phyloP scores from a whole-genome alignment of 2,329 filamentous ascomycete species.

The Pezicula carpinea region DNA sequence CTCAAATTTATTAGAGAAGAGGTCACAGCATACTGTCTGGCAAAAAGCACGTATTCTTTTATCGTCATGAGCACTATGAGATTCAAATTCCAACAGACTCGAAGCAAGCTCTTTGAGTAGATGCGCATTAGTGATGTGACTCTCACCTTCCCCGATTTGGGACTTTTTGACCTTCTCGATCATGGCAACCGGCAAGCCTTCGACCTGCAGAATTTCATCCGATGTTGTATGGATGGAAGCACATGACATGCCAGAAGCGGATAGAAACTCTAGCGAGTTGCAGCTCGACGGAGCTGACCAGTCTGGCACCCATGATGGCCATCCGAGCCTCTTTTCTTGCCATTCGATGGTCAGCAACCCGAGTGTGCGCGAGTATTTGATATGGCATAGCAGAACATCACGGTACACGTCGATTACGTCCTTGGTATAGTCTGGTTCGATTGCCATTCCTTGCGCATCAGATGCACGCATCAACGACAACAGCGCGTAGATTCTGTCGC shows the following conservation, averaged over 20 bases:
- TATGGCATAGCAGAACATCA: not conserved
- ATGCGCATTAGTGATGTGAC: too few relatives aligned
- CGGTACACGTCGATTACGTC: constrained; percentile 3
- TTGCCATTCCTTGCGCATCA: not conserved
- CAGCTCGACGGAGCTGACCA: not conserved
- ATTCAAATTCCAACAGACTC: too few relatives aligned
- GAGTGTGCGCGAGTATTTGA: not conserved
- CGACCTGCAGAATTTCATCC: too few relatives aligned
- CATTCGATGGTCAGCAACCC: not conserved
- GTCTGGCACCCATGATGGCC: constrained; percentile 1
- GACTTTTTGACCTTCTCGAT: too few relatives aligned
- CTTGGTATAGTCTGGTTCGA: constrained; percentile 6
- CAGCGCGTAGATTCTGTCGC: constrained; percentile 7
- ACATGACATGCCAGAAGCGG: not conserved
- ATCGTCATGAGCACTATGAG: too few relatives aligned
- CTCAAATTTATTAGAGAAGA: too few relatives aligned
- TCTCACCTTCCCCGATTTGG: too few relatives aligned
- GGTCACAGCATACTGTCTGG: too few relatives aligned
- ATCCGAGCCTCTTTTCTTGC: not conserved
- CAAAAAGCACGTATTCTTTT: too few relatives aligned
- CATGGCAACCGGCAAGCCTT: too few relatives aligned
- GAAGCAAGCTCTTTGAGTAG: too few relatives aligned
- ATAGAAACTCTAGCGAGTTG: too few relatives aligned
- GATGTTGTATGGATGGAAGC: not conserved
- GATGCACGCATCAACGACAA: not conserved